Base-by-base conservation (phyloP, 371 early-diverging fungal genomes). In the Actinomortierella ambigua region DNA sequence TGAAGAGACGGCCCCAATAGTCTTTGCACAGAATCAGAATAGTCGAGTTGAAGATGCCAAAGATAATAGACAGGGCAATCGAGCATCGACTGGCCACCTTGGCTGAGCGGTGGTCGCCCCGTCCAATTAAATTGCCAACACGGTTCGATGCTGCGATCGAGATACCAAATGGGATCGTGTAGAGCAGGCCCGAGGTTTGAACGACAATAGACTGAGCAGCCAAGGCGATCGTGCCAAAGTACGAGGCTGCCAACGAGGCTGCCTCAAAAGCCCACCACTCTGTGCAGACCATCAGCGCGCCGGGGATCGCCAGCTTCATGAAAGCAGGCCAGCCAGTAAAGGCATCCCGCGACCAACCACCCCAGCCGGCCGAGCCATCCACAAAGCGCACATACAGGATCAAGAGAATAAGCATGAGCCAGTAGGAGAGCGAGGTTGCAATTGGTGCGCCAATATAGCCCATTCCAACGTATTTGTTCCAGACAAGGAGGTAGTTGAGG, bases 361-460 rank as follows among this genome's bases (percentile, higher is more conserved):
- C 93, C 94, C 95, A 97, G 3, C 85, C 83, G 26, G 84, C 80
- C 14, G 80, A 70, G 1, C 95, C 95, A 18, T 82, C 78, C 51
- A 93, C 78, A 63, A 76, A 89, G 44, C 71, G 62, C 24, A 88
- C 82, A 53, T 95, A 97, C 11, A 82, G 28, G 8, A 90, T 40
- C 2, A 90, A 63, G 8, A 90, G 53, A 6, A 80, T 23, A 22
- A 90, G 77, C 70, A 90, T 85, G 52, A 92, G 69, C 85, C 87
- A 88, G 71, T 92, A 90, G 15, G 91, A 89, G 40, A 92, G 69
- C 17, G 84, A 79, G 0, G 90, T 89, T 13, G 94, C 95, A 4
- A 93, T 61, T 0, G 96, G 95, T 0, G 95, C 93, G 22, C 97
- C 96, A 46, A 89, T 85, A 55, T 88, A 90, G 9, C 96, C 96